Evolutionary conservation across 2,329 filamentous ascomycete species (phyloP).

Genomic region (Aspergillus sp.): DNA sequence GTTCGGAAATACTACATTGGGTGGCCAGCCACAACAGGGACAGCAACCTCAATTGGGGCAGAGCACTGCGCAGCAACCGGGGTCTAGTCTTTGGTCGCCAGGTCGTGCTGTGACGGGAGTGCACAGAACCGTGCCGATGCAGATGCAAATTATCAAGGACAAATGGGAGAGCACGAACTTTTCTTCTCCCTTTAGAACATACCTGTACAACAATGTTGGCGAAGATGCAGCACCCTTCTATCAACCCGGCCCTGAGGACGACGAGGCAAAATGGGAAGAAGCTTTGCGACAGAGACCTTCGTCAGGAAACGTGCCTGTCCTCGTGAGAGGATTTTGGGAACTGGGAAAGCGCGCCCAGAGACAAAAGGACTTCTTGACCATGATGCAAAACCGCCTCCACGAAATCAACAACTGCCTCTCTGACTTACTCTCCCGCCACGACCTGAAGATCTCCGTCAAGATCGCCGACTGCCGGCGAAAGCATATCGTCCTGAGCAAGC

Average conservation of each 20-base stretch:
- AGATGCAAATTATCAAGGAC: slow-evolving; percentile 53
- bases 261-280: slow-evolving; percentile 58
- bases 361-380: slow-evolving; percentile 52
- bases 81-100: slow-evolving; percentile 39
- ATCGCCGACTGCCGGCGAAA: slow-evolving; percentile 53
- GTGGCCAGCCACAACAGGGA: slow-evolving; percentile 19
- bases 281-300: slow-evolving; percentile 54
- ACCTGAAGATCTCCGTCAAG: slow-evolving; percentile 52
- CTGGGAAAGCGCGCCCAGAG: slow-evolving; percentile 52
- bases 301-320: slow-evolving; percentile 52
- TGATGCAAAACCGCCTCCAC: slow-evolving; percentile 53
- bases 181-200: slow-evolving; percentile 51
- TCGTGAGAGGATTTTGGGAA: slow-evolving; percentile 54
- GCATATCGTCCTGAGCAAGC: slow-evolving; percentile 54
- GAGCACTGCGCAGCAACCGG: slow-evolving; percentile 26
- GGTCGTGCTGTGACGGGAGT: slow-evolving; percentile 42
- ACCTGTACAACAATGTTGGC: slow-evolving; percentile 58
- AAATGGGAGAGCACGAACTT: slow-evolving; percentile 54
- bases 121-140: slow-evolving; percentile 55
- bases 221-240: slow-evolving; percentile 57
- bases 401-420: slow-evolving; percentile 60
- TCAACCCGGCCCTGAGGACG: slow-evolving; percentile 51
- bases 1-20: slow-evolving; percentile 18
- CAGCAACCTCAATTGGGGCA: slow-evolving; percentile 36
- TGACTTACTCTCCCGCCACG: slow-evolving; percentile 53